A percentile compares a stretch with the other conserved stretches of the same genome.
Conservation (phyloP, 176 grass and related monocot species). For the Chrysopogon serrulatus region DNA sequence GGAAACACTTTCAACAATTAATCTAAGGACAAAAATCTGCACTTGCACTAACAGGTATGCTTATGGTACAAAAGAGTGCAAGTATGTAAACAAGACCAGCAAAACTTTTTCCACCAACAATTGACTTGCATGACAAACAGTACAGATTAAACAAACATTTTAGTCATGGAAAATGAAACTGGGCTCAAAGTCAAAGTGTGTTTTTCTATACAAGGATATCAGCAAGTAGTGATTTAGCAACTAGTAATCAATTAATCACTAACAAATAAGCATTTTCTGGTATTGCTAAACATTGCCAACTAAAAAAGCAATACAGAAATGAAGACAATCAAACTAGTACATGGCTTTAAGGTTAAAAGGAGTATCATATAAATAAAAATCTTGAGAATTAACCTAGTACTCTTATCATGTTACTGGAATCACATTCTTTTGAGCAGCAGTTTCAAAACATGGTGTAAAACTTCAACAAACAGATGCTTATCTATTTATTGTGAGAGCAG, state of each 20-base stretch:
- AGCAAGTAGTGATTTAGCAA: not conserved
- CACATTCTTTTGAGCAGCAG: not conserved
- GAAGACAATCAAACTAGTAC: not conserved
- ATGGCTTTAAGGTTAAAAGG: not conserved
- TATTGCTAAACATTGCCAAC: not conserved
- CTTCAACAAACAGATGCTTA: conserved; percentile 3
- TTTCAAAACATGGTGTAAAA: not conserved
- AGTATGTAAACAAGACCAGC: not conserved
- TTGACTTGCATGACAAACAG: conserved; percentile 1
- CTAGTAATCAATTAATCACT: not conserved
- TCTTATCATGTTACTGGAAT: not conserved
- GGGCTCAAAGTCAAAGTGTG: not conserved
- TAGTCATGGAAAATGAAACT: not conserved
- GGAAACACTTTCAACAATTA: not conserved
- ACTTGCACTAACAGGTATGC: not conserved
- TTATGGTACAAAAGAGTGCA: not conserved
- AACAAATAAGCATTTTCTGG: not conserved
- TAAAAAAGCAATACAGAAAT: not conserved
- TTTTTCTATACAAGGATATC: not conserved
- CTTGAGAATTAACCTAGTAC: not conserved
- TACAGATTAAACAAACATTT: not conserved
- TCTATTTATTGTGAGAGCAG: conserved; percentile 4
- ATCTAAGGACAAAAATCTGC: not conserved
- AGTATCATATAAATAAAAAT: not conserved
- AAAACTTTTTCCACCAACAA: not conserved